A percentile compares a stretch with the other conserved stretches of the same genome.
Evolutionary conservation across 257 asterid species (phyloP).

Genomic region (Gynochthodes officinalis): DNA sequence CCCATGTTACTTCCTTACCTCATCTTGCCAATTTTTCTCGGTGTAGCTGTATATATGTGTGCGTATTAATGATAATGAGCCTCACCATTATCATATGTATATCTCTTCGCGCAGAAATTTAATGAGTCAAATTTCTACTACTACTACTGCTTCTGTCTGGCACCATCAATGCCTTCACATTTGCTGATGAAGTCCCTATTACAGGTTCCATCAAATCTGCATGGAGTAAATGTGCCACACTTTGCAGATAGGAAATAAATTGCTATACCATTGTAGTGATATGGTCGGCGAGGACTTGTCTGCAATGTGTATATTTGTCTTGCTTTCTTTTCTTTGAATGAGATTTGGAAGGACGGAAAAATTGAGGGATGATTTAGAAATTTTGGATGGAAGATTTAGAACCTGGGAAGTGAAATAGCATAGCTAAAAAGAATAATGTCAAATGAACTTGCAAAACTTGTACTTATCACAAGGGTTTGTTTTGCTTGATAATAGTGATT

Average conservation of each 20-base stretch:
- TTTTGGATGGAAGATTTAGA: not conserved
- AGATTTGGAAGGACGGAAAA: not conserved
- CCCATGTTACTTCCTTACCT: constrained; percentile 1
- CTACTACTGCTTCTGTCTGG: too few relatives aligned
- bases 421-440: not conserved
- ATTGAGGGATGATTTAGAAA: not conserved
- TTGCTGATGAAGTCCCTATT: constrained; percentile 10
- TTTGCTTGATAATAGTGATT: too few relatives aligned
- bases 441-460: not conserved
- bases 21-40: too few relatives aligned
- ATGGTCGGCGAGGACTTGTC: constrained; percentile 3
- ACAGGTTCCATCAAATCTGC: constrained; percentile 13
- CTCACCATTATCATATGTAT: not conserved
- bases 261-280: not conserved
- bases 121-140: constrained; percentile 4
- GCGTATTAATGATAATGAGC: not conserved
- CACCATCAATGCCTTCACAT: constrained; percentile 8
- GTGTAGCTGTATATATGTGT: too few relatives aligned
- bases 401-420: too few relatives aligned
- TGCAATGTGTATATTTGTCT: not conserved
- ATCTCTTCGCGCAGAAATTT: too few relatives aligned
- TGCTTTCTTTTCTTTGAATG: not conserved
- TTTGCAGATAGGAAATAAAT: not conserved
- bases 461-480: too few relatives aligned
- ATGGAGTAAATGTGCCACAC: not conserved